Base-by-base conservation (phyloP, 768 basidiomycete species). In the Collybia nuda region DNA sequence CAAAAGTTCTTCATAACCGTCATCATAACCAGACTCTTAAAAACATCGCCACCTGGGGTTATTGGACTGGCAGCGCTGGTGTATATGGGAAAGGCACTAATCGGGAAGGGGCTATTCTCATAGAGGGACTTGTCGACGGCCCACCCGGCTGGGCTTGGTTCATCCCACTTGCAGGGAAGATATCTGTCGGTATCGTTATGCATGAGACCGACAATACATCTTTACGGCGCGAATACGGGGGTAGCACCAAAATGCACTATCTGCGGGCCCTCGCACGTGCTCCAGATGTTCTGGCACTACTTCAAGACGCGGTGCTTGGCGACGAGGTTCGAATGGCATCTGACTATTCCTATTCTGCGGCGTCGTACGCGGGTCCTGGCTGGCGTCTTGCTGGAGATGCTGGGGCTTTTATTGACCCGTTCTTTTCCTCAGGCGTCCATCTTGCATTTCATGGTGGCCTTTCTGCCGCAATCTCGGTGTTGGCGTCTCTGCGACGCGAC, bases 61-160 rank as follows among this genome's bases (percentile, higher is more conserved):
- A 72, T 55, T 74, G 70, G 69, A 62, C 62, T 15, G 63, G 60
- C 14, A 47, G 60, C 2, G 58, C 49, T 0, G 50, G 50, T 43
- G 14, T 14, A 5, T 73, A 73, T 40, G 62, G 54, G 51, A 61
- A 64, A 1, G 63, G 62, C 0, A 71, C 67, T 1, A 44, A 26
- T 19, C 60, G 68, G 4, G 65, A 71, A 28, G 70, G 69, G 45
- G 65, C 71, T 1, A 57, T 66, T 5, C 73, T 63, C 64, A 57
- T 73, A n/a, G 71, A 74, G 52, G 63, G 68, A 5, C 50, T 73
- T 17, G 62, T 56, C 50, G 62, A 64, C 64, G 79, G 80, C 39
- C 76, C 79, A 54, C 71, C 72, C 18, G 79, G 80, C 6, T 81
- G 80, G 80, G 72, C 69, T n/a, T 81, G 80, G 80, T 79, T 78